These are phyloP conservation scores for sunflower (Helianthus annuus) DNA, from an alignment of 129 eudicot genomes.

Conservation along the genomic window DNA sequence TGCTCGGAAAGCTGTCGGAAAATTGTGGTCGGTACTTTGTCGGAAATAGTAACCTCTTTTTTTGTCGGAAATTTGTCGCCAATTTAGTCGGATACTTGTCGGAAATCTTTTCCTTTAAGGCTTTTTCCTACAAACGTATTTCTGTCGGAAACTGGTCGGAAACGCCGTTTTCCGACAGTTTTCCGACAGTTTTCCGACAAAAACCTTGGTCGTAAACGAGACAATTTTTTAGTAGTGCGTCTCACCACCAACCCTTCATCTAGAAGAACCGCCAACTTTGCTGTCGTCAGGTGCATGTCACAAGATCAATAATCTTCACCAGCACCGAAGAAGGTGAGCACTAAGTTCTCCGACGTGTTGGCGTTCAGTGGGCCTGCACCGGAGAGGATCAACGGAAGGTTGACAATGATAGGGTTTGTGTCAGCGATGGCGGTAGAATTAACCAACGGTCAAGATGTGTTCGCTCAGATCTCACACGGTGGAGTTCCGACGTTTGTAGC, in stretches of 20 bases:
- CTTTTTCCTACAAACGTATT: no score
- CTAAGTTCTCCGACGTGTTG: slow-evolving; percentile 55
- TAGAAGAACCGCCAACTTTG: background rate
- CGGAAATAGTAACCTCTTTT: no score
- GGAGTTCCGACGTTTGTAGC: slow-evolving; percentile 63
- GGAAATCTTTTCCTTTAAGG: no score
- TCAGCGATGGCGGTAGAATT: slow-evolving; percentile 70
- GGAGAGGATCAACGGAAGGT: slow-evolving; percentile 82
- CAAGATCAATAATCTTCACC: slow-evolving; percentile 20
- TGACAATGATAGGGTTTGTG: slow-evolving; percentile 67
- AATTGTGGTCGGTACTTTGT: no score
- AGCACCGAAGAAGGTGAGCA: slow-evolving; percentile 37
- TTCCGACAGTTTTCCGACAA: no score
- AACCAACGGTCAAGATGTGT: slow-evolving; percentile 56
- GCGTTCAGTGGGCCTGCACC: slow-evolving; percentile 93
- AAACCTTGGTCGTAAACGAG: no score
- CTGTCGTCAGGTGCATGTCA: slow-evolving; percentile 27
- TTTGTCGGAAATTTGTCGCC: no score
- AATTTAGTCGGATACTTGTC: no score
- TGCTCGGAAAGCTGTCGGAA: no score
- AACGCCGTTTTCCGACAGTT: no score
- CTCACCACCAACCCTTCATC: slow-evolving; percentile 21
- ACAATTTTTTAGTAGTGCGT: no score
- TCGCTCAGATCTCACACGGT: slow-evolving; percentile 65
- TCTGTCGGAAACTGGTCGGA: no score